phyloP scores from a whole-genome alignment of 345 rosid species.

The Sonneratia alba region DNA sequence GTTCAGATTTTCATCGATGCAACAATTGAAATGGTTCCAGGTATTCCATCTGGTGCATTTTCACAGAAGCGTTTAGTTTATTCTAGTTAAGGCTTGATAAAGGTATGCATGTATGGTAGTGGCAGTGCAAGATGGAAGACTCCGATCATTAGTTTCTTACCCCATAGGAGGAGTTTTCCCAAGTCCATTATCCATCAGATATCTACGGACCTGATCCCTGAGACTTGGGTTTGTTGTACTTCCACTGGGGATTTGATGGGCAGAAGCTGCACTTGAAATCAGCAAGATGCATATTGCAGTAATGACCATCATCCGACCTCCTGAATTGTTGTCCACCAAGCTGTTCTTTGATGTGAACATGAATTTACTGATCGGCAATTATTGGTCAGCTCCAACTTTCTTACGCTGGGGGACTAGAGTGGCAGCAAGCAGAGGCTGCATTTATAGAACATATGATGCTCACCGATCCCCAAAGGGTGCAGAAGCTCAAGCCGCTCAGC shows the following conservation, averaged over 20 bases:
- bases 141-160: slow-evolving; percentile 11
- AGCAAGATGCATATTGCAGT: not conserved
- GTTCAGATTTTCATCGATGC: slow-evolving; percentile 38
- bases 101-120: not conserved
- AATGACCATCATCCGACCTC: not conserved
- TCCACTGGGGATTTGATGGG: not conserved
- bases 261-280: slow-evolving; percentile 4
- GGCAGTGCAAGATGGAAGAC: not conserved
- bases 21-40: slow-evolving; percentile 43
- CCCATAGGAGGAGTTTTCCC: slow-evolving; percentile 44
- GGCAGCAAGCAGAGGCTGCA: not conserved
- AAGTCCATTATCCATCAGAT: slow-evolving; percentile 24
- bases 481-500: not conserved
- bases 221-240: not conserved
- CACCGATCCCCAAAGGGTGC: not conserved
- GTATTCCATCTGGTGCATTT: slow-evolving; percentile 42
- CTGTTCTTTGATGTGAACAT: not conserved
- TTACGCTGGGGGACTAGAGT: not conserved
- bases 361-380: not conserved
- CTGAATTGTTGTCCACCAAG: not conserved
- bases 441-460: not conserved
- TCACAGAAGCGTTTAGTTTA: not conserved
- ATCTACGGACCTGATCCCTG: slow-evolving; percentile 7
- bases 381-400: not conserved
- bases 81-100: not conserved